Percentiles rank a stretch among this genome's conserved stretches.
Evolutionary conservation across 176 grass and related monocot genomes (phyloP).

Genomic region (Triticum dicoccoides): DNA sequence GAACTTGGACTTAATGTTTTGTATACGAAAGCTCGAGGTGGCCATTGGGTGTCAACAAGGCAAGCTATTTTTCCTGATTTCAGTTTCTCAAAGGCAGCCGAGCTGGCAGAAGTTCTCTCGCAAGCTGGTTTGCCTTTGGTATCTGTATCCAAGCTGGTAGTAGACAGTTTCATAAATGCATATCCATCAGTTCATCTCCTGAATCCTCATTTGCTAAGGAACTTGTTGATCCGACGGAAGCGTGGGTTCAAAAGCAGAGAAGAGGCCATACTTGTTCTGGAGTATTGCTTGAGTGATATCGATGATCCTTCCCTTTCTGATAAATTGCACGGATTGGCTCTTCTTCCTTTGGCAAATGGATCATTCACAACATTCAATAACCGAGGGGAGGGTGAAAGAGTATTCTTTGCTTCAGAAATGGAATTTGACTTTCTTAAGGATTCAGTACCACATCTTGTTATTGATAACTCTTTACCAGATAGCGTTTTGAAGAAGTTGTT

Average conservation of each 20-base stretch:
- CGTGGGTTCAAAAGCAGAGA: conserved; percentile 78
- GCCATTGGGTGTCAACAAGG: conserved; percentile 88
- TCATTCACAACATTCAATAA: conserved; percentile 72
- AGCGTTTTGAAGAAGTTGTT: conserved; percentile 66
- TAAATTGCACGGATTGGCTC: conserved; percentile 78
- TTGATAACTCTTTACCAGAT: conserved; percentile 79
- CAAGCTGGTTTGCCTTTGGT: conserved; percentile 83
- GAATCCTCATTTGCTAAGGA: conserved; percentile 83
- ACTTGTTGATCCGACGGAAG: conserved; percentile 78
- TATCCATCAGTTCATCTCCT: conserved; percentile 81
- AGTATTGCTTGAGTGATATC: conserved; percentile 93
- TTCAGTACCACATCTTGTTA: conserved; percentile 79
- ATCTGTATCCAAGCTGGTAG: conserved; percentile 75
- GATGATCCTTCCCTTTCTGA: conserved; percentile 48
- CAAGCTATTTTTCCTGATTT: conserved; percentile 97
- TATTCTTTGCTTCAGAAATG: conserved; percentile 68
- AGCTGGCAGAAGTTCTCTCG: conserved; percentile 77
- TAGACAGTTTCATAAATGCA: conserved; percentile 72
- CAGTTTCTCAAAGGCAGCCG: conserved; percentile 65
- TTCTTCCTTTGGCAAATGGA: conserved; percentile 93
- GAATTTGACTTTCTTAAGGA: conserved; percentile 88
- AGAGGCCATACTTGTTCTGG: conserved; percentile 70
- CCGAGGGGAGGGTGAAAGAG: conserved; percentile 75
- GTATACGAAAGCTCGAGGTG: conserved; percentile 88
- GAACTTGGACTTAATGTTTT: conserved; percentile 82